Percentiles rank a stretch among this genome's conserved stretches.
Evolutionary conservation across 805 yeast species (phyloP).

Genomic region (Teunomyces kruisii): DNA sequence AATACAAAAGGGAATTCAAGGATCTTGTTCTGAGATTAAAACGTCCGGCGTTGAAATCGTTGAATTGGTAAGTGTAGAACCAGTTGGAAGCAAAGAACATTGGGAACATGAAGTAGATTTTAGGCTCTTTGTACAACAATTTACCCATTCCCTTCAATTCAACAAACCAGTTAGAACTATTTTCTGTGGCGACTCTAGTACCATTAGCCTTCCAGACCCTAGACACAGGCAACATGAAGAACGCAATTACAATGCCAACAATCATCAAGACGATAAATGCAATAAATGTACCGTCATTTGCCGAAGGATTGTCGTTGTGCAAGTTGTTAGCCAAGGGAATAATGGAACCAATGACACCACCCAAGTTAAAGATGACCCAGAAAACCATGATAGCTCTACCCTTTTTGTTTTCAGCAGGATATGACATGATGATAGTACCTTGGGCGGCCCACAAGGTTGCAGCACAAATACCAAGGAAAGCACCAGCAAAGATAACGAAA

Average conservation of each 20-base stretch:
- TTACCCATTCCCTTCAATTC: slow-evolving; percentile 44
- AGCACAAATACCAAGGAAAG: slow-evolving; percentile 57
- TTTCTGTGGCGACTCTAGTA: slow-evolving; percentile 44
- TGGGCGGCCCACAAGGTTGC: slow-evolving; percentile 60
- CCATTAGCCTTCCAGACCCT: slow-evolving; percentile 53
- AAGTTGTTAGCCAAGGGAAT: slow-evolving; percentile 58
- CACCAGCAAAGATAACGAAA: slow-evolving; percentile 56
- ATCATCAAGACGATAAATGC: slow-evolving; percentile 55
- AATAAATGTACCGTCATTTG: slow-evolving; percentile 50
- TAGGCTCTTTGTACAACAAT: slow-evolving; percentile 41
- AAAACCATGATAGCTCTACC: slow-evolving; percentile 54
- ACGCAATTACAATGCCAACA: slow-evolving; percentile 46
- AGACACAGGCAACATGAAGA: slow-evolving; percentile 46
- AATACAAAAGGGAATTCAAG: slow-evolving; percentile 58
- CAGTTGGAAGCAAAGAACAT: slow-evolving; percentile 64
- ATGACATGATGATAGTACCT: slow-evolving; percentile 56
- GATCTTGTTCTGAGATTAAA: slow-evolving; percentile 63
- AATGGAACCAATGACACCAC: slow-evolving; percentile 59
- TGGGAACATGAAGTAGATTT: slow-evolving; percentile 53
- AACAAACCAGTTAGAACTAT: slow-evolving; percentile 45
- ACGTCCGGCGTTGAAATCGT: slow-evolving; percentile 53
- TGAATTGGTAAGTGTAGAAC: slow-evolving; percentile 66
- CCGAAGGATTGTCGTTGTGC: slow-evolving; percentile 32
- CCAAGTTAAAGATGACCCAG: slow-evolving; percentile 62
- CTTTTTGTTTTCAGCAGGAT: slow-evolving; percentile 53